phyloP scores from a whole-genome alignment of 2,329 filamentous ascomycete genomes.

The Ceratocystis alfenasii region DNA sequence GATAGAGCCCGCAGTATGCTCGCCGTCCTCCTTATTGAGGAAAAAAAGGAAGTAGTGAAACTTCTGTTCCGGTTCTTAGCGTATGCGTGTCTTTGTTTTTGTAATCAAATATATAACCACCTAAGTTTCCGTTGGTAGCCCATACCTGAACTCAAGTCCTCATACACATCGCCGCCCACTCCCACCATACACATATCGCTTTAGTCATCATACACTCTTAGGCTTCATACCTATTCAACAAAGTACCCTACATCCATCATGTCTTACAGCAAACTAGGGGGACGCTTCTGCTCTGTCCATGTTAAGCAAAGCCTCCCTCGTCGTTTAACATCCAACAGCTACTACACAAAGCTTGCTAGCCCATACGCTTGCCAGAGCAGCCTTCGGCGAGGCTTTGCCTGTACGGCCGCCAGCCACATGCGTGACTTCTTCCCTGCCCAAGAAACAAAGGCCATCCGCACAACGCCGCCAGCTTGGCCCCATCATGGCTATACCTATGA shows the following conservation, averaged over 20 bases:
- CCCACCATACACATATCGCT: not conserved
- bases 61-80: not conserved
- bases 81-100: not conserved
- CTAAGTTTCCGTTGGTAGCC: not conserved
- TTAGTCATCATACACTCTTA: not conserved
- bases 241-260: not conserved
- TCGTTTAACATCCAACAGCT: conserved; percentile 1
- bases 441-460: conserved; percentile 49
- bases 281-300: conserved; percentile 14
- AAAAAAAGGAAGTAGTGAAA: not conserved
- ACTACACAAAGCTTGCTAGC: conserved; percentile 6
- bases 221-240: not conserved
- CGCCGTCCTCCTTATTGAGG: not conserved
- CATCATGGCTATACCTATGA: conserved; percentile 64
- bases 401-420: conserved; percentile 36
- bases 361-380: conserved; percentile 16
- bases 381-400: conserved; percentile 36
- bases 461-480: conserved; percentile 54
- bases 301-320: conserved; percentile 6
- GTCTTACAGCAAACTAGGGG: conserved; percentile 1
- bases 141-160: not conserved
- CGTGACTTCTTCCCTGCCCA: conserved; percentile 52
- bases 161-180: not conserved
- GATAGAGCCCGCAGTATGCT: not conserved
- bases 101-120: not conserved